Evolutionary conservation across 73 alveolate genomes (phyloP), one percentile per base, ranked within the genome.

Genomic region (Paramecium sonneborni): DNA sequence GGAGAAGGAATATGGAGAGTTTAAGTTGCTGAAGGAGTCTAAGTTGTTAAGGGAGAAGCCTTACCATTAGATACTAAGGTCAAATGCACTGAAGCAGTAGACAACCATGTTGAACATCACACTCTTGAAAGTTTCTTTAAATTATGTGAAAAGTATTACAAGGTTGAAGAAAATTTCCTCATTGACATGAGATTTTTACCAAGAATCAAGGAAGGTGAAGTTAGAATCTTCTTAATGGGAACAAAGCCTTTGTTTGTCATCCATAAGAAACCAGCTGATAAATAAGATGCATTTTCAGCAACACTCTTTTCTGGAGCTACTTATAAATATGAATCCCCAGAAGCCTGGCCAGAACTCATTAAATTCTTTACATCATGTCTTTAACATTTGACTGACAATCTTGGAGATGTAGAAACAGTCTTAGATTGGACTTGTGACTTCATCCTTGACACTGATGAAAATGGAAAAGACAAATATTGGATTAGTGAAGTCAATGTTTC

Each of bases 1-100:
- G 86, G 86, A 1, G 86, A 70, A 35, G 86, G 86, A 70, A 70
- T 70, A 26, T 70, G 86, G 86, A 70, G 86, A 70, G 62, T 70
- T 35, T 15, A 70, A 70, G 57, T 70, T 32, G 86, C 37, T n/a
- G 86, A 70, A 15, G 86, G 86, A 3, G 48, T 32, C 15, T n/a
- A 70, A 70, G 86, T 70, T 20, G 41, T 38, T 9, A 70, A 70
- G 41, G 86, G 86, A 32, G 7, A 28, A 32, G 86, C 86, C 15
- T n/a, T 70, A 32, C 86, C 86, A 70, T 35, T 70, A 11, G 86
- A 70, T n/a, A 35, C 86, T 15, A 70, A 70, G 86, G 30, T 70
- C 86, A 70, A 70, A 35, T 70, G 86, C 57, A 70, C 86, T 12
- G 86, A 70, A 70, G 86, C 86, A 32, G 86, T 70, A 32, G 86